Evolutionary conservation across 768 basidiomycete genomes (phyloP), one percentile per base, ranked within the genome.

Genomic region (Trametes sanguinea): DNA sequence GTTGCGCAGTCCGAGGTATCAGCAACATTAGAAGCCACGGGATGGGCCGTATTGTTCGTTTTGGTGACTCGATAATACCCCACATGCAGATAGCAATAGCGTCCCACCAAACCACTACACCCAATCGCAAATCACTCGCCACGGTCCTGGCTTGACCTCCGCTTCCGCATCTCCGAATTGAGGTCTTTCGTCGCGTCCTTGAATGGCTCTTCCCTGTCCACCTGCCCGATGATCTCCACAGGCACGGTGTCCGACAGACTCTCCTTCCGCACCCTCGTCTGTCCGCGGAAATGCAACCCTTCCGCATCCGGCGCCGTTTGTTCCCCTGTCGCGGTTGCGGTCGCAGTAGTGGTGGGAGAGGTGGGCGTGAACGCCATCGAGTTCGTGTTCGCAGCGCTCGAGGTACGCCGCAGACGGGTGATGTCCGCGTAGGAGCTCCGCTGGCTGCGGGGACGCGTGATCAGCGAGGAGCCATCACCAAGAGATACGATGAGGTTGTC

Each of bases 401-500:
- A 30, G 78, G 73, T 68, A 83, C 51, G 67, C 30, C 66, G 67
- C 40, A 72, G 60, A 64, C 85, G 81, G 73, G 92, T 90, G 53
- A 94, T 73, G 75, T 94, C 88, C n/a, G 92, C 92, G 67, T 89
- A 94, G 22, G 68, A 69, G 45, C 62, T 67, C 30, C 65, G 68
- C 44, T 65, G 68, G 47, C 64, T 68, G 39, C 69, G 68, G 6
- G 85, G 66, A 71, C 66, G 54, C 53, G 70, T 58, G 62, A 44
- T 71, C 67, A 63, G 65, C 65, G 59, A 70, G 69, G 35, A 27
- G 54, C 83, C 83, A 57, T 84, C 84, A 55, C 82, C 78, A 9
- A 75, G 67, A 17, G 81, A 81, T 56, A 94, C 74, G 63, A 94
- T 81, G 50, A 95, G 90, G 74, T 95, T 85, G 72, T 96, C 94